Conservation (phyloP, 1,139 yeast genomes). For the Suhomyces bribrorum region DNA sequence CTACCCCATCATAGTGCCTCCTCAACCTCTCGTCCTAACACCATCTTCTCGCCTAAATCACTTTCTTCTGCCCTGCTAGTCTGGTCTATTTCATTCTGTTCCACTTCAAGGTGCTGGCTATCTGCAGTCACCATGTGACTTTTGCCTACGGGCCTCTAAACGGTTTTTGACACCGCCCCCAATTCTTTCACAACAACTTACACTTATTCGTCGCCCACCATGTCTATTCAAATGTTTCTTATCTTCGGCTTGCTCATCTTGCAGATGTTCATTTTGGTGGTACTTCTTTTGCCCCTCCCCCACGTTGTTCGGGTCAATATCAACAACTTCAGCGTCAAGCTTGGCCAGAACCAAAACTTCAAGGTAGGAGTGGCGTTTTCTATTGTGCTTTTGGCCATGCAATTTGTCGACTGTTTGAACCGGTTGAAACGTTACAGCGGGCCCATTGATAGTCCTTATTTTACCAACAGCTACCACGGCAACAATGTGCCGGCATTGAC, state of each 20-base stretch:
- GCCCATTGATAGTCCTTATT: constrained; percentile 29
- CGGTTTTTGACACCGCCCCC: neutral
- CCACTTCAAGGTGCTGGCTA: neutral
- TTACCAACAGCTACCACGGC: constrained; percentile 15
- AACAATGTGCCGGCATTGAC: constrained; percentile 19
- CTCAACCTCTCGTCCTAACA: too few species aligned
- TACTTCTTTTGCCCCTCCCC: constrained; percentile 66
- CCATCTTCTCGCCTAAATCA: too few species aligned
- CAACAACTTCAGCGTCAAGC: constrained; percentile 36
- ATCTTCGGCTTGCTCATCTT: constrained; percentile 47
- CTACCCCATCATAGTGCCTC: too few species aligned
- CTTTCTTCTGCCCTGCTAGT: too few species aligned
- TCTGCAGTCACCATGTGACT: neutral
- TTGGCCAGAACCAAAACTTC: constrained; percentile 43
- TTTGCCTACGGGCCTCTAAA: neutral
- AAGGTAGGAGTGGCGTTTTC: constrained; percentile 52
- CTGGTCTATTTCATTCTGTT: neutral
- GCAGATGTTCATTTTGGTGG: constrained; percentile 55
- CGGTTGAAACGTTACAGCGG: constrained; percentile 38
- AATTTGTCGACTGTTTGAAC: constrained; percentile 62
- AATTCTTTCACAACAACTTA: neutral
- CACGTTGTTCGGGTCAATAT: constrained; percentile 49
- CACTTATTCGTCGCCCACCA: constrained; percentile 18
- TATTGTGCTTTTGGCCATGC: constrained; percentile 47
- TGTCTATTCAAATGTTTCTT: constrained; percentile 50